Base-by-base conservation (phyloP, 257 asterid genomes). In the Plantago ovata region DNA sequence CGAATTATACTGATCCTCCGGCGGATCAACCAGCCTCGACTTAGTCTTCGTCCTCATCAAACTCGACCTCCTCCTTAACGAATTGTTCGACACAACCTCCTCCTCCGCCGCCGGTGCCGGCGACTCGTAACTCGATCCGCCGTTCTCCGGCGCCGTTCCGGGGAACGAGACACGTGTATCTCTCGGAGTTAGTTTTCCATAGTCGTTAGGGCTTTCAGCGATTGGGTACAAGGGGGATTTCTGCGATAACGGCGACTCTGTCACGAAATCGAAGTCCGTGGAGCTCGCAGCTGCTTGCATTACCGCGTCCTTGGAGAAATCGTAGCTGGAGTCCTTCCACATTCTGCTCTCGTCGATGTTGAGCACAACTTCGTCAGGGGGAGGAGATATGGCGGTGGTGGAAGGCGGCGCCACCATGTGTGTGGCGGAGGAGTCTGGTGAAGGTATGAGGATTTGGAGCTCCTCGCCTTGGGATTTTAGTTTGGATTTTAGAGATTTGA, bases 21-120 rank as follows among this genome's bases (percentile, higher is more conserved):
- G 94, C 24, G 81, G 89, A 75, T 91, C 95, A 7, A 79, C 19
- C 43, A 81, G 68, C 54, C 95, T 68, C 12, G 98, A 91, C 66
- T 80, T 83, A 10, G 84, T 77, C 38, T 52, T 77, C 1, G 82
- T 59, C 57, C 73, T 63, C 53, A 79, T 6, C 38, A 83, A 60
- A n/a, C 74, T 74, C 0, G 94, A 87, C 49, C 72, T 90, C 61
- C 80, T 41, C 46, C 57, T 73, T 33, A 83, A 80, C 0, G 96
- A 81, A 13, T 62, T 69, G 69, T 72, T 84, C 22, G 84, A 69
- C 10, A 65, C 32, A 14, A 82, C 58, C 9, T 82, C 82, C 68
- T 84, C 97, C 15, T 38, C 42, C 20, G 20, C 2, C 7, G 61
- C 77, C 66, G n/a, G n/a, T n/a, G n/a, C n/a, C n/a, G n/a, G n/a